A percentile compares a stretch with the other conserved stretches of the same genome.
Evolutionary conservation across 768 basidiomycete species (phyloP).

Genomic region (Mycena leptocephala): DNA sequence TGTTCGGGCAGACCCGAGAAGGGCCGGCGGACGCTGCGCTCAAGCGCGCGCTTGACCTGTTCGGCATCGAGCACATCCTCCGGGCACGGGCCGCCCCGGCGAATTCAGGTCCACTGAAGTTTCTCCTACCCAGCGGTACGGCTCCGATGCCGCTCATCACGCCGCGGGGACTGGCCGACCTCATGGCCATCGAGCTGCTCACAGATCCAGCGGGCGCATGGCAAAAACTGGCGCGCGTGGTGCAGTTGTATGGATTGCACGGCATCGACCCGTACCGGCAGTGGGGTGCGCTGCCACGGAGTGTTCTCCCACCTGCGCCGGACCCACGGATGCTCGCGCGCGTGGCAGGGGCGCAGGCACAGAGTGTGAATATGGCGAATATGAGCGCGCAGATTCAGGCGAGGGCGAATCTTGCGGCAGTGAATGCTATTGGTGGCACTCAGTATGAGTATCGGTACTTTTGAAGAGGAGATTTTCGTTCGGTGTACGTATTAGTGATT

Average conservation of each 20-base stretch:
- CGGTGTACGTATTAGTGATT: too few species aligned
- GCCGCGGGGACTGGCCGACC: neutral
- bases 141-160: conserved; percentile 13
- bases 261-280: neutral
- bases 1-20: conserved; percentile 9
- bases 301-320: conserved; percentile 17
- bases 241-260: neutral
- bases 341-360: neutral
- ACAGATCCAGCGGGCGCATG: neutral
- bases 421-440: neutral
- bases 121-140: neutral
- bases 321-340: conserved; percentile 24
- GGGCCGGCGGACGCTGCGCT: conserved; percentile 21
- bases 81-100: neutral
- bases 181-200: conserved; percentile 14
- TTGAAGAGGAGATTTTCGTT: too few species aligned
- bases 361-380: neutral
- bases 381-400: conserved; percentile 2
- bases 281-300: conserved; percentile 9
- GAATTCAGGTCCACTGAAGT: too few species aligned
- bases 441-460: neutral
- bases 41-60: conserved; percentile 22
- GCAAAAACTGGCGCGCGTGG: neutral
- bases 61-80: conserved; percentile 32
- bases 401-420: neutral